Evolutionary conservation across 345 rosid species (phyloP).

Genomic region (Nephelium lappaceum): DNA sequence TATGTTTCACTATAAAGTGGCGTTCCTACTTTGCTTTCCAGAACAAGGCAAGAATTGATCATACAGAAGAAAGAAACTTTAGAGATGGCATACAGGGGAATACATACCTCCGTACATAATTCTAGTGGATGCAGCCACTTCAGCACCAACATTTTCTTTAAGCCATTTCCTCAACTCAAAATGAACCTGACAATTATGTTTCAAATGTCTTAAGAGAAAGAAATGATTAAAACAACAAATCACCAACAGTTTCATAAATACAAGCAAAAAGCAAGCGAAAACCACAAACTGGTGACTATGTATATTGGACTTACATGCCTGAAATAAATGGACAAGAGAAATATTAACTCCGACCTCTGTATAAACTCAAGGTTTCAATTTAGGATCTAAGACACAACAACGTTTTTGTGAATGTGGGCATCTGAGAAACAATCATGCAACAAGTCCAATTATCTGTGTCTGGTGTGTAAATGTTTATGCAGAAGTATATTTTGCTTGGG

Average conservation of each 20-base stretch:
- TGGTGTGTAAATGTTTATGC: neutral
- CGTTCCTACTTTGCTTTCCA: neutral
- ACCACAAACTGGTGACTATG: neutral
- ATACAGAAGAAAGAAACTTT: neutral
- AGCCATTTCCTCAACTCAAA: constrained; percentile 72
- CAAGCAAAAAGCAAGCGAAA: neutral
- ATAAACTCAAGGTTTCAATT: neutral
- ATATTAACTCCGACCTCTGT: neutral
- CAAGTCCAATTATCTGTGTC: neutral
- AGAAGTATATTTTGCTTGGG: neutral
- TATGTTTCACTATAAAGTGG: neutral
- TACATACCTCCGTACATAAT: constrained; percentile 74
- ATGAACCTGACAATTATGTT: constrained; percentile 49
- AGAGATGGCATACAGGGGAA: neutral
- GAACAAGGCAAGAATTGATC: neutral
- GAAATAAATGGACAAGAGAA: neutral
- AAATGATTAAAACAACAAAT: neutral
- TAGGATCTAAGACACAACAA: neutral
- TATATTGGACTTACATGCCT: neutral
- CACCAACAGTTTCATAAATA: neutral
- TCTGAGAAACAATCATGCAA: neutral
- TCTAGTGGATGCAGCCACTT: constrained; percentile 61
- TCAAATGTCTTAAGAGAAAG: neutral
- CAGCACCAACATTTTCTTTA: constrained; percentile 51
- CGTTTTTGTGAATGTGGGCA: neutral